Conservation (phyloP, 306 rosid genomes). For the Mimosa bimucronata region DNA sequence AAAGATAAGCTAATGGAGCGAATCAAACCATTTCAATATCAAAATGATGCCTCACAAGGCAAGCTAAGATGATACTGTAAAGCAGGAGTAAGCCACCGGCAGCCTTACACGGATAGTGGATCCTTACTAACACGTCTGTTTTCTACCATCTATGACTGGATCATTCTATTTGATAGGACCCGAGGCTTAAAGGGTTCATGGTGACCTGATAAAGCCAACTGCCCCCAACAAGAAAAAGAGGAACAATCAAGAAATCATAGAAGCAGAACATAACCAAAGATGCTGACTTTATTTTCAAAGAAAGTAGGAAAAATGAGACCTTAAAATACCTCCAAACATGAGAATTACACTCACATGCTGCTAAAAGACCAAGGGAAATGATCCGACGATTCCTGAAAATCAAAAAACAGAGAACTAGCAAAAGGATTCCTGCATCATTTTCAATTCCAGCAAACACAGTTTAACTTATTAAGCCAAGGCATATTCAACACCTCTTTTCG, state of each 20-base stretch:
- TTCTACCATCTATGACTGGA: not conserved
- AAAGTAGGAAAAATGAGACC: no score
- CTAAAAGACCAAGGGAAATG: not conserved
- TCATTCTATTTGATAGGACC: no score
- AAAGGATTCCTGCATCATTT: not conserved
- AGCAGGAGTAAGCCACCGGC: constrained; percentile 3
- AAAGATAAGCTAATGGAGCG: not conserved
- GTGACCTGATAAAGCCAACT: no score
- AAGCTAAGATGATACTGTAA: constrained; percentile 8
- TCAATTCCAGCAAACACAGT: constrained; percentile 9
- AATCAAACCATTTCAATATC: not conserved
- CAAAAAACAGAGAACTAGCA: constrained; percentile 6
- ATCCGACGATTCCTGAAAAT: not conserved
- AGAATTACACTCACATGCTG: not conserved
- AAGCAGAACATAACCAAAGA: no score
- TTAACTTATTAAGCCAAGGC: not conserved
- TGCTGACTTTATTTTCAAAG: no score
- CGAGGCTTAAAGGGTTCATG: no score
- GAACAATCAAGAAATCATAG: no score
- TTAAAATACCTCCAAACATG: constrained; percentile 1
- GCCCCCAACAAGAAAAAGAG: no score
- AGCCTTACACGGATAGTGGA: not conserved
- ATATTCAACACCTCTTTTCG: constrained; percentile 9
- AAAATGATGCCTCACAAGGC: not conserved
- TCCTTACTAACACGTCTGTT: not conserved